Percentiles rank a stretch among this genome's conserved stretches.
Conservation (phyloP, 495 filamentous ascomycete species). For the Penicillium cosmopolitanum region DNA sequence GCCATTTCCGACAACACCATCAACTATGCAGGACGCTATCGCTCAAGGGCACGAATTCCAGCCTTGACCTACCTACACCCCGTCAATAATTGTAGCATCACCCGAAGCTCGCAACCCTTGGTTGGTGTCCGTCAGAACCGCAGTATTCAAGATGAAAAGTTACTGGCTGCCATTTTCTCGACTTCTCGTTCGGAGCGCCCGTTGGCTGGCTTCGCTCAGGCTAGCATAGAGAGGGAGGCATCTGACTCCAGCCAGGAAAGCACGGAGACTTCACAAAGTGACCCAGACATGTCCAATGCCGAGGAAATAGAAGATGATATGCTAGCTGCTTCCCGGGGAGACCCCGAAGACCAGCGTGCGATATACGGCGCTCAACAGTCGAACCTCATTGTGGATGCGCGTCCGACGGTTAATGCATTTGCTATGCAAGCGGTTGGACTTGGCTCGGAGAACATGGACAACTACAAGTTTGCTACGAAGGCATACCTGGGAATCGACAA, state of each 20-base stretch:
- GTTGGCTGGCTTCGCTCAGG: constrained; percentile 45
- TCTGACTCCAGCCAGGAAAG: constrained; percentile 62
- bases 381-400: constrained; percentile 96
- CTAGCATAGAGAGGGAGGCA: constrained; percentile 54
- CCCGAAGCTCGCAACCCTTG: constrained; percentile 89
- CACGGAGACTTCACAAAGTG: constrained; percentile 39
- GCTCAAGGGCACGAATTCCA: constrained; percentile 85
- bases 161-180: constrained; percentile 92
- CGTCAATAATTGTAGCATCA: constrained; percentile 96
- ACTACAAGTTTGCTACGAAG: constrained; percentile 91
- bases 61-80: constrained; percentile 91
- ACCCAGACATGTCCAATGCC: constrained; percentile 52
- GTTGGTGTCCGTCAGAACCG: constrained; percentile 86
- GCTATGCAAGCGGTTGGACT: constrained; percentile 95
- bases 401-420: constrained; percentile 91
- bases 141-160: constrained; percentile 93
- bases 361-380: constrained; percentile 93
- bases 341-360: constrained; percentile 49
- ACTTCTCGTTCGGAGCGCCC: constrained; percentile 60
- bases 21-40: constrained; percentile 88
- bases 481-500: constrained; percentile 98
- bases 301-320: constrained; percentile 78
- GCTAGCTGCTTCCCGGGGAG: constrained; percentile 49
- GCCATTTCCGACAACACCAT: constrained; percentile 94
- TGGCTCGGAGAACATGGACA: constrained; percentile 97